Evolutionary conservation across 306 rosid genomes (phyloP).

Genomic region (Prunus davidiana): DNA sequence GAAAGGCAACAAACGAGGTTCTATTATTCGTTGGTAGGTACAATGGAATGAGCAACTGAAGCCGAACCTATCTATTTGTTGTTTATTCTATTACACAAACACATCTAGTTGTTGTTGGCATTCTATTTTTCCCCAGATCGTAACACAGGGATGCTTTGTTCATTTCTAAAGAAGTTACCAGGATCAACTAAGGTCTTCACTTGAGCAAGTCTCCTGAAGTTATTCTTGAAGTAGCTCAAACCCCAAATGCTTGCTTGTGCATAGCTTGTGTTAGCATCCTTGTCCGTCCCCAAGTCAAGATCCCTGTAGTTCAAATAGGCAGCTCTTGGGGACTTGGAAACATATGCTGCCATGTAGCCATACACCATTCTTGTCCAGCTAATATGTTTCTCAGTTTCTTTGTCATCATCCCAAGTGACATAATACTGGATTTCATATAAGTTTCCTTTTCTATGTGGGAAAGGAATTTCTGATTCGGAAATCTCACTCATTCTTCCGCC

Average conservation of each 20-base stretch:
- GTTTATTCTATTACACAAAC: background rate
- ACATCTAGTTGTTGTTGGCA: background rate
- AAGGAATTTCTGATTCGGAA: conserved; percentile 50
- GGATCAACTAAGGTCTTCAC: conserved; percentile 39
- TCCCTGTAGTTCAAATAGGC: conserved; percentile 75
- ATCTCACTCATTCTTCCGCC: conserved; percentile 61
- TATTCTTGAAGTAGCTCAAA: background rate
- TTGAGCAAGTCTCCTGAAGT: background rate
- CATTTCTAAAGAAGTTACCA: conserved; percentile 60
- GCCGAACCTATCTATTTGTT: background rate
- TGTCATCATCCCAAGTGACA: conserved; percentile 40
- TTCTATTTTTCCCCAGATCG: background rate
- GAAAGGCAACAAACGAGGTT: background rate
- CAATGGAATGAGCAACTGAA: too few relatives aligned
- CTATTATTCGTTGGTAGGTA: background rate
- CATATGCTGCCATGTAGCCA: conserved; percentile 58
- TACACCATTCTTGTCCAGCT: conserved; percentile 53
- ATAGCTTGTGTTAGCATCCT: conserved; percentile 1
- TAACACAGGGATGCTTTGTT: conserved; percentile 27
- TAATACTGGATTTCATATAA: conserved; percentile 52
- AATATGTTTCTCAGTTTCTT: conserved; percentile 35
- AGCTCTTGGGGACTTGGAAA: conserved; percentile 56
- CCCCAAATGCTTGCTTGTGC: conserved; percentile 17
- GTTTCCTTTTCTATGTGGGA: conserved; percentile 67
- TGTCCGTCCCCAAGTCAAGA: conserved; percentile 37